These are phyloP conservation scores for Cryphonectria japonica DNA, from an alignment of 2,329 filamentous ascomycete genomes.

Conservation along the genomic window DNA sequence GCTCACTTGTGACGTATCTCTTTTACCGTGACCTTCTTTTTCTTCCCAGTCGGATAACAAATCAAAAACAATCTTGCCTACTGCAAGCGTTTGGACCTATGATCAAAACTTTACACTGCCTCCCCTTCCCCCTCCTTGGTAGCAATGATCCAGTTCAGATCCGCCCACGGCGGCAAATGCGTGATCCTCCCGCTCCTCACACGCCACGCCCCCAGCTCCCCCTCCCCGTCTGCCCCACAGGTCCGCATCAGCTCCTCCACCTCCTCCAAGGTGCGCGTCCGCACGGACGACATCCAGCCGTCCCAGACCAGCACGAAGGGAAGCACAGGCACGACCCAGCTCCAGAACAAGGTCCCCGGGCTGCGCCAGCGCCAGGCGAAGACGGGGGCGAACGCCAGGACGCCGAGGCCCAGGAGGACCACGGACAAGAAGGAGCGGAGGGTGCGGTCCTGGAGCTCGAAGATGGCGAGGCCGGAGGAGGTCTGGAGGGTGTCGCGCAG, in stretches of 20 bases:
- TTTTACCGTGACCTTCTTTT: background rate
- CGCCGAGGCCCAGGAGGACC: constrained; percentile 55
- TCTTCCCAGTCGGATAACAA: background rate
- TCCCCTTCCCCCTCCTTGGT: constrained; percentile 39
- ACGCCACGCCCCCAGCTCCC: constrained; percentile 48
- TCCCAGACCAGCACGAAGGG: constrained; percentile 72
- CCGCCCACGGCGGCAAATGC: constrained; percentile 56
- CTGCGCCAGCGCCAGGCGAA: constrained; percentile 58
- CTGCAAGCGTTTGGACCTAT: background rate
- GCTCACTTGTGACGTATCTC: background rate
- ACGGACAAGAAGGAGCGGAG: constrained; percentile 58
- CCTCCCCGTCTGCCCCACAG: constrained; percentile 47
- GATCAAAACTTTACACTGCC: background rate
- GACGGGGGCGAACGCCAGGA: constrained; percentile 55
- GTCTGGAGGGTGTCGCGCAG: constrained; percentile 67
- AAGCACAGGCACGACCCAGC: constrained; percentile 67
- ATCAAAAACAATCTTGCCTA: too few relatives aligned
- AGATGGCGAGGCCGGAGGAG: constrained; percentile 70
- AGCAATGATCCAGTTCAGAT: constrained; percentile 57
- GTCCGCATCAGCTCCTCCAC: constrained; percentile 61
- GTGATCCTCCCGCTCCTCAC: constrained; percentile 50
- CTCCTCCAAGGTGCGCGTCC: constrained; percentile 70
- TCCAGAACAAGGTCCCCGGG: constrained; percentile 63
- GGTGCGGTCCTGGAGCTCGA: constrained; percentile 73
- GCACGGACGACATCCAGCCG: constrained; percentile 67